Base-by-base conservation (phyloP, 176 grass and related monocot species). In the Saccharum officinarum region DNA sequence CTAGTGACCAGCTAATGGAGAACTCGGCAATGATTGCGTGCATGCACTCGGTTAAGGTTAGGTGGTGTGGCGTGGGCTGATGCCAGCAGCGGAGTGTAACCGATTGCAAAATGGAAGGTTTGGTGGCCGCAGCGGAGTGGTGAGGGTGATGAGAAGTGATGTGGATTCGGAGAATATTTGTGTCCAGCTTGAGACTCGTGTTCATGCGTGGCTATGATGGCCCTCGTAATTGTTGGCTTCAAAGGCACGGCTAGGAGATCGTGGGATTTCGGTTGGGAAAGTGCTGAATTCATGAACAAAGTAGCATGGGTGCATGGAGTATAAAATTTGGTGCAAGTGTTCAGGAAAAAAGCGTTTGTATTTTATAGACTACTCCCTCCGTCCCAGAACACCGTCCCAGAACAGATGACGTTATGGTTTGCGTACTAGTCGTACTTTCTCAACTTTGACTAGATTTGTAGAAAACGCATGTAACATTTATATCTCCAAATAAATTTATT, bases 141-240 rank as follows among this genome's bases (percentile, higher is more conserved):
- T 10, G 57, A 67, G 66, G 59, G 81, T 23, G 82, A 85, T 89
- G 73, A 38, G 42, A 46, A 79, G 73, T 81, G 83, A 85, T 89
- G 52, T 86, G 20, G 83, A 59, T 83, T 74, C 6, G 17, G 20
- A 64, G 75, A 90, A 78, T 67, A 62, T 78, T 67, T 67, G 73
- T 83, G 73, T 44, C 72, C 2, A 20, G 42, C 10, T 46, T 23
- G 67, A 23, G 11, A 16, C 75, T 83, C 50, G 52, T 66, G 49
- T 39, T 1, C 64, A 70, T n/a, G 49, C 65, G 62, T 85, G 8
- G 63, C 46, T 23, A 80, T 79, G 38, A 81, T 89, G 71, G 30
- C 50, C 73, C 44, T 81, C 33, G 73, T 82, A 15, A 80, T 86
- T 88, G 76, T 87, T 92, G 75, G 59, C 87, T 92, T 92, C 79